Evolutionary conservation across 139 green algal species (phyloP).

Genomic region (Micromonas pusilla): DNA sequence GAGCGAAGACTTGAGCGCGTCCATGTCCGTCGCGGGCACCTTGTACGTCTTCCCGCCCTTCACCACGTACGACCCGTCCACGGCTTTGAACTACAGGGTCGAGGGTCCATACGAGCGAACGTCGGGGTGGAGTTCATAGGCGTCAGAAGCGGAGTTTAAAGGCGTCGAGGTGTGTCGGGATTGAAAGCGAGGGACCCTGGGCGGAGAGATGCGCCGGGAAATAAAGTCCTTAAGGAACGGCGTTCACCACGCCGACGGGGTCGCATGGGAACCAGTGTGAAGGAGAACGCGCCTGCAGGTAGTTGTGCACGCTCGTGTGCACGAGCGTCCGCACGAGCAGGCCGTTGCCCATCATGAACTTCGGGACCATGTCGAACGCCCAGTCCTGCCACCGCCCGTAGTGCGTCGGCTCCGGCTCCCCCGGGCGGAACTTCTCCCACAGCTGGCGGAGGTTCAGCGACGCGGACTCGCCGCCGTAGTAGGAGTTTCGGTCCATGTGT

Average conservation of each 20-base stretch:
- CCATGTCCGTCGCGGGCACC: constrained; percentile 83
- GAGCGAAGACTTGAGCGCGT: constrained; percentile 83
- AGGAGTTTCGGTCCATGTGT: constrained; percentile 97
- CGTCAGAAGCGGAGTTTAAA: too few species aligned
- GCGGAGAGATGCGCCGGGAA: too few species aligned
- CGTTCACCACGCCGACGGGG: too few species aligned
- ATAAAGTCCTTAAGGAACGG: too few species aligned
- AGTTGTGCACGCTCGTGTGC: constrained; percentile 95
- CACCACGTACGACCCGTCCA: constrained; percentile 90
- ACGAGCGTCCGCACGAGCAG: constrained; percentile 85
- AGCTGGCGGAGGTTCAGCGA: constrained; percentile 90
- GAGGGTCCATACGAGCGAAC: too few species aligned
- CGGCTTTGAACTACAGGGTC: constrained; percentile 98
- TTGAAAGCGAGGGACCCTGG: too few species aligned
- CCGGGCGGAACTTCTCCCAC: constrained; percentile 80
- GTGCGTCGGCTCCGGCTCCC: constrained; percentile 46
- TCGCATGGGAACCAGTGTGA: too few species aligned
- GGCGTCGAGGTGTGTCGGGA: too few species aligned
- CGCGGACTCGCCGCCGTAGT: constrained; percentile 93
- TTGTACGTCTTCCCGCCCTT: constrained; percentile 67
- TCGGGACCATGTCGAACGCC: constrained; percentile 97
- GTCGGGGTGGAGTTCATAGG: too few species aligned
- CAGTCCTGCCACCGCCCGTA: constrained; percentile 86
- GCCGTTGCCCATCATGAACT: constrained; percentile 98
- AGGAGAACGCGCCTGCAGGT: too few species aligned